These are phyloP conservation scores for Aspergillus fructus DNA, from an alignment of 2,329 filamentous ascomycete genomes.

Conservation along the genomic window DNA sequence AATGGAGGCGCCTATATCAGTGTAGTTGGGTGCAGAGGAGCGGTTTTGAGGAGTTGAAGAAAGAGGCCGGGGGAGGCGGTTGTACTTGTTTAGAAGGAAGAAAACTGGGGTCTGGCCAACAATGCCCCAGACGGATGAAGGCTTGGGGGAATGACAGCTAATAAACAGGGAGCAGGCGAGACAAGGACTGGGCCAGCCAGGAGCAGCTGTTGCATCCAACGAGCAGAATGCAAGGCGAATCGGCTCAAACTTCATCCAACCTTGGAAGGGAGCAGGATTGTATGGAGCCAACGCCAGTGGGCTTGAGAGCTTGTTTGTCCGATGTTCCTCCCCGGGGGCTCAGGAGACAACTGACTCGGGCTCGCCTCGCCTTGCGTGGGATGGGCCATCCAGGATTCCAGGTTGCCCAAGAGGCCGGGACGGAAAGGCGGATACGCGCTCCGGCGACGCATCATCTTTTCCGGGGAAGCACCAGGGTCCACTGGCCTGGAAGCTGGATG, in stretches of 20 bases:
- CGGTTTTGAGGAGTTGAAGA: background rate
- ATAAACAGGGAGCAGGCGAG: background rate
- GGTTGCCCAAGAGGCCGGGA: slow-evolving; percentile 16
- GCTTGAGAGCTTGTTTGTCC: slow-evolving; percentile 6
- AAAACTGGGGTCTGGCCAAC: background rate
- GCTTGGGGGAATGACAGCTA: slow-evolving; percentile 6
- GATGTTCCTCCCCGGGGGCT: background rate
- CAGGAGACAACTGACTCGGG: background rate
- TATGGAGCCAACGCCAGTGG: slow-evolving; percentile 8
- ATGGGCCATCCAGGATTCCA: background rate
- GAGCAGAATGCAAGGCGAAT: background rate
- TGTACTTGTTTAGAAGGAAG: background rate
- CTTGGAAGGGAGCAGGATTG: background rate
- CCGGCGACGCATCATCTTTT: slow-evolving; percentile 9
- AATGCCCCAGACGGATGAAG: background rate
- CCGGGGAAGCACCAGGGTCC: background rate
- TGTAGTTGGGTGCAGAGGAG: background rate
- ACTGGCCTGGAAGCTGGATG: background rate
- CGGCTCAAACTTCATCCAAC: background rate
- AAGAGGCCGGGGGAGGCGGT: background rate
- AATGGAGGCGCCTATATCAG: background rate
- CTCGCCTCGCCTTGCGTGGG: too few species aligned
- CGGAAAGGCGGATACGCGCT: slow-evolving; percentile 14
- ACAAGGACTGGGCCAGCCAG: background rate
- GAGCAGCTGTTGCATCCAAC: background rate